phyloP scores from a whole-genome alignment of 148 eudicot genomes.

The Selenicereus undatus region DNA sequence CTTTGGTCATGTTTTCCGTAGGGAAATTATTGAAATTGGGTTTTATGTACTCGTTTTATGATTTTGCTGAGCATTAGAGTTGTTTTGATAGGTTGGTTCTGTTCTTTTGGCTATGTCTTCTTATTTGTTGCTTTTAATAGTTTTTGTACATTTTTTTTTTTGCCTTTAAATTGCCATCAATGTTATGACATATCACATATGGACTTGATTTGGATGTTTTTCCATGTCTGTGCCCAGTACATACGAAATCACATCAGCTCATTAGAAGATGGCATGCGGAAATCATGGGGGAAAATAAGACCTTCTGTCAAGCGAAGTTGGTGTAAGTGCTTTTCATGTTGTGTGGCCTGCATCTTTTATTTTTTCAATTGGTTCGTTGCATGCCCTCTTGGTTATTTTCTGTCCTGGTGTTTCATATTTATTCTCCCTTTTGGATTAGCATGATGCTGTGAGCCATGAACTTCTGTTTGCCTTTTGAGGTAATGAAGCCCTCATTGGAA shows the following conservation, averaged over 20 bases:
- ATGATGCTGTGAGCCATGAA: background rate
- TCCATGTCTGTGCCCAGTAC: slow-evolving; percentile 46
- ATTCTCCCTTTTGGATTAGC: too few species aligned
- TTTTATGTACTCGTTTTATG: too few species aligned
- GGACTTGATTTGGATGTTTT: background rate
- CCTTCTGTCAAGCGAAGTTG: slow-evolving; percentile 40
- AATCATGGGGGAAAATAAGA: slow-evolving; percentile 63
- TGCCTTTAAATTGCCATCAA: background rate
- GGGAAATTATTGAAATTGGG: too few species aligned
- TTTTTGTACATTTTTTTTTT: background rate
- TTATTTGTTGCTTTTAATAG: background rate
- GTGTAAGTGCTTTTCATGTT: slow-evolving; percentile 47
- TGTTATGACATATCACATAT: background rate
- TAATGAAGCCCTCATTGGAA: background rate
- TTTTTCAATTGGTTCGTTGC: too few species aligned
- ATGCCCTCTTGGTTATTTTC: too few species aligned
- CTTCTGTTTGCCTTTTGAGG: background rate
- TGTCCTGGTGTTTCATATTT: too few species aligned
- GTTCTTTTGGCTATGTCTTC: background rate
- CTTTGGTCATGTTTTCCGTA: background rate
- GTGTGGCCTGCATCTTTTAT: background rate
- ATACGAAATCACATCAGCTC: slow-evolving; percentile 50
- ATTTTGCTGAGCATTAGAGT: background rate
- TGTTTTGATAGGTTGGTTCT: background rate
- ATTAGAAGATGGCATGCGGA: slow-evolving; percentile 74